Base-by-base conservation (phyloP, 129 eudicot species). In the Apium graveolens region DNA sequence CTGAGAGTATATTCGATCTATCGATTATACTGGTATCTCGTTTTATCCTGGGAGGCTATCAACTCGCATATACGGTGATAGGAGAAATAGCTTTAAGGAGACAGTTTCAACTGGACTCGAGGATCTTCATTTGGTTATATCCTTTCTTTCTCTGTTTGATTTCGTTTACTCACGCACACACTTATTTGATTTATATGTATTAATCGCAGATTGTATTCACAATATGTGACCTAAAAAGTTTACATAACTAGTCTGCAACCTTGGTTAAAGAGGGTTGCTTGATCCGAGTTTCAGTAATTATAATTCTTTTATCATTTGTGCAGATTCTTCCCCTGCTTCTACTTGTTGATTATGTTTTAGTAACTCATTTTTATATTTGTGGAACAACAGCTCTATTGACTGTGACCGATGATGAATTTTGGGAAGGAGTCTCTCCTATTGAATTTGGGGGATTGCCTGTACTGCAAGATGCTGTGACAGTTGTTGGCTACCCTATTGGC, bases 401-500 rank as follows among this genome's bases (percentile, higher is more conserved):
- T 0, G 89, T 88, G 77, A 82, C 69, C 24, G 85, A 88, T 63
- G 88, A 88, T 66, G 90, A 88, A 80, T 88, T 88, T 80, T 88
- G 92, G 92, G 90, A 88, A 79, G 90, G 90, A 79, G 68, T 86
- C 65, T 80, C 83, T 20, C 92, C 90, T 20, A 75, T 88, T 75
- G 88, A 88, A 78, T 88, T 88, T 73, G 92, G 92, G 70, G 92
- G 84, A 76, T 80, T 88, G 84, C 92, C 88, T 80, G 88, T 86
- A 43, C 72, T 88, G 73, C 92, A 88, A 84, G 92, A 88, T 78
- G 92, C 90, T 1, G 90, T 88, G 27, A 86, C 89, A 49, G 92
- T 88, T 78, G 92, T 88, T 18, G 92, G 92, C 66, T 88, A 88
- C 76, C 92, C 90, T 42, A 88, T 88, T 75, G 92, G 92, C 16